Percentiles rank a stretch among this genome's conserved stretches.
Evolutionary conservation across 116 monocot species (phyloP).

Genomic region (Papilionanthe hybrid): DNA sequence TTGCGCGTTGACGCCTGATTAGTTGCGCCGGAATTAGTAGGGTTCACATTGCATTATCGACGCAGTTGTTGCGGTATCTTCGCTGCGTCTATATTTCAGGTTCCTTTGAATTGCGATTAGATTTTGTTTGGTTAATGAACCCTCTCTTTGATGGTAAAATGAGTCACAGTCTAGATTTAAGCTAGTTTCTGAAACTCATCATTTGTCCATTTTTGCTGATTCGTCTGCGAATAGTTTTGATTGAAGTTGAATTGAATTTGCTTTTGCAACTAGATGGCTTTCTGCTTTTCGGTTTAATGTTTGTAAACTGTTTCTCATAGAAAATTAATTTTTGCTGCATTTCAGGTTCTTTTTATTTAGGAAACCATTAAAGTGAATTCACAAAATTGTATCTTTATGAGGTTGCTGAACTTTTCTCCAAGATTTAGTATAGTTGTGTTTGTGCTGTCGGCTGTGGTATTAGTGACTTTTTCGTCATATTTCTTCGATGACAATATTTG

Average conservation of each 20-base stretch:
- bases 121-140: neutral
- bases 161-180: neutral
- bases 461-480: conserved; percentile 28
- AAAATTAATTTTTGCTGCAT: neutral
- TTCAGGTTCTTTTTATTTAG: neutral
- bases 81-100: too few relatives aligned
- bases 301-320: neutral
- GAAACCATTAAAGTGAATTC: neutral
- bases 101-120: neutral
- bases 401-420: conserved; percentile 38
- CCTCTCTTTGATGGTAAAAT: neutral
- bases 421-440: conserved; percentile 25
- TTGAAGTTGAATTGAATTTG: too few relatives aligned
- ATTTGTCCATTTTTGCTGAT: neutral
- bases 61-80: too few relatives aligned
- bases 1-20: too few relatives aligned
- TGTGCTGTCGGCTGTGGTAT: conserved; percentile 13
- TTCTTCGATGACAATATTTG: conserved; percentile 19
- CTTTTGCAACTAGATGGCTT: neutral
- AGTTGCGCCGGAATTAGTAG: too few relatives aligned
- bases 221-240: neutral
- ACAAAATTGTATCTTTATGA: conserved; percentile 16
- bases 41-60: too few relatives aligned
- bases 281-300: neutral
- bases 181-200: neutral